Evolutionary conservation across 2,329 filamentous ascomycete genomes (phyloP), one percentile per base, ranked within the genome.

Genomic region (Claviceps sp.): DNA sequence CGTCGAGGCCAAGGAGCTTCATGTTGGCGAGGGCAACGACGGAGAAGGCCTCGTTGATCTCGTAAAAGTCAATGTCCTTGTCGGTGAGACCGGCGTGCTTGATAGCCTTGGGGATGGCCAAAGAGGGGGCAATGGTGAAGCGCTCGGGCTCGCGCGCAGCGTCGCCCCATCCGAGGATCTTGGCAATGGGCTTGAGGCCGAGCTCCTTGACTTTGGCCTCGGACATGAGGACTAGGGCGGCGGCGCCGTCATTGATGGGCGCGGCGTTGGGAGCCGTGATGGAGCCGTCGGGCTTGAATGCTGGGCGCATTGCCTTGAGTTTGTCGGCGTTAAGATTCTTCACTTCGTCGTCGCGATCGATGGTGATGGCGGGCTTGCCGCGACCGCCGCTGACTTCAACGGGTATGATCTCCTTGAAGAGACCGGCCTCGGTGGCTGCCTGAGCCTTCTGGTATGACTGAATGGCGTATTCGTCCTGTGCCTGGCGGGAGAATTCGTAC

Each of bases 21-120:
- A 95, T 82, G 76, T 98, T 98, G 59, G 93, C 90, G 50, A 98
- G 79, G 40, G 93, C 88, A 57, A 98, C 93, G 48, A 95, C 93
- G 56, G 87, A 93, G 77, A 98, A 98, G 43, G 93, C 93, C 77
- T 98, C 93, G 76, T 98, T 98, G 77, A 98, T 96, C 77, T 98
- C 93, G 69, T 93, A 98, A 61, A 82, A 93, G 64, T 97, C 91
- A 53, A 98, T 78, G 54, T 87, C 77, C 57, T 84, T 80, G 60
- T 83, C 78, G 52, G 81, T 79, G 56, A 98, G 73, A 56, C 87
- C 86, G 55, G 93, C 93, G 71, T 98, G 91, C 78, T 91, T 89
- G 64, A 98, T 80, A 53, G 93, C 93, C 78, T 97, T 98, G 67
- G 93, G 93, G 62, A 98, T 94, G 58, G 93, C 93, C 52, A 97